Percentiles rank a stretch among this genome's conserved stretches.
These are phyloP conservation scores for Lentinus polychrous DNA, from an alignment of 1,284 basidiomycete genomes.

Conservation along the genomic window DNA sequence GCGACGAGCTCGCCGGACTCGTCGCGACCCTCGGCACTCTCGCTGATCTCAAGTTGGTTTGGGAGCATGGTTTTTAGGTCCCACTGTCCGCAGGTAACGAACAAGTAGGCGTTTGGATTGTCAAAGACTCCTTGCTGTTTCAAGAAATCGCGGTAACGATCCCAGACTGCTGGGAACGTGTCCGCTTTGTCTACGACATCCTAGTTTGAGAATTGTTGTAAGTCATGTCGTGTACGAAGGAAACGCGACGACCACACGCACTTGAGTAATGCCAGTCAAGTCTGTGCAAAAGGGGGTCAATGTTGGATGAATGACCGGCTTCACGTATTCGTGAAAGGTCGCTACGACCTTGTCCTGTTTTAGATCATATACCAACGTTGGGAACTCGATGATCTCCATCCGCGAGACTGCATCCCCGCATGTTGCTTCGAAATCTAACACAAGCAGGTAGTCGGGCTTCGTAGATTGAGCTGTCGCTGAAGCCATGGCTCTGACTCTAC, in stretches of 20 bases:
- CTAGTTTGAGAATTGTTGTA: slow-evolving; percentile 9
- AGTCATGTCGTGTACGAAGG: background rate
- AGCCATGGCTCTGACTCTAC: too few species aligned
- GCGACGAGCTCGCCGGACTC: slow-evolving; percentile 13
- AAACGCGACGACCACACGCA: slow-evolving; percentile 6
- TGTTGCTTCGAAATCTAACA: slow-evolving; percentile 30
- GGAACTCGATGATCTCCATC: slow-evolving; percentile 30
- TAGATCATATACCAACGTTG: slow-evolving; percentile 26
- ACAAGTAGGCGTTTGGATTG: slow-evolving; percentile 17
- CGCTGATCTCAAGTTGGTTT: slow-evolving; percentile 22
- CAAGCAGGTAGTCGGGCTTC: slow-evolving; percentile 18
- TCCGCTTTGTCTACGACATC: slow-evolving; percentile 25
- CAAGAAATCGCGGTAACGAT: slow-evolving; percentile 24
- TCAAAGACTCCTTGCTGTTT: slow-evolving; percentile 14
- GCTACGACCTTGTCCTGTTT: slow-evolving; percentile 21
- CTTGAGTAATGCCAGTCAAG: slow-evolving; percentile 30
- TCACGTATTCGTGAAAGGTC: slow-evolving; percentile 29
- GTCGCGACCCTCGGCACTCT: slow-evolving; percentile 15
- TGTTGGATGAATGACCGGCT: slow-evolving; percentile 19
- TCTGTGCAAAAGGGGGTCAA: slow-evolving; percentile 28
- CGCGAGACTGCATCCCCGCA: slow-evolving; percentile 21
- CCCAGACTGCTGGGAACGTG: slow-evolving; percentile 26
- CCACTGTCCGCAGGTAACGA: slow-evolving; percentile 30
- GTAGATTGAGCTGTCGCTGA: too few species aligned
- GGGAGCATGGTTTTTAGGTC: slow-evolving; percentile 31